Base-by-base conservation (phyloP, 805 yeast species). In the Kazachstania kunashirensis region DNA sequence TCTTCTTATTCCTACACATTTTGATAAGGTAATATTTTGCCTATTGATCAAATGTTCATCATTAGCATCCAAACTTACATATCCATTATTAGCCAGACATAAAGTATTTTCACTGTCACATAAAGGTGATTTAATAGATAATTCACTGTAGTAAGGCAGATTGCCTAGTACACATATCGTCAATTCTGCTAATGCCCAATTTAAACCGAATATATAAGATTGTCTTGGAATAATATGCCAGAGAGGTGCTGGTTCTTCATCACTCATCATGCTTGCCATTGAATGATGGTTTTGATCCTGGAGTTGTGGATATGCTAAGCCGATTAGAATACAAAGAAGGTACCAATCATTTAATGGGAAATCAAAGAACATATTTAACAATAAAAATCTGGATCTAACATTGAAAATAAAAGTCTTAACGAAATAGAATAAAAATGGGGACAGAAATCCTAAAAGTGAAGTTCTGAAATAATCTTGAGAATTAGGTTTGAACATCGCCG, bases 141-240 rank as follows among this genome's bases (percentile, higher is more conserved):
- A 29, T 29, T 57, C 62, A 39, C 49, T 53, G 33, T 46, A 59
- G 30, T 38, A 40, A 26, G 50, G 48, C 20, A 57, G 27, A 30
- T 52, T 52, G 11, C 46, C 50, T 6, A 50, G 21, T 2, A 57
- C 40, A 23, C 59, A 43, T 12, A 55, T 43, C 18, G 54, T 35
- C 3, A 60, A 43, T 34, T 64, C 68, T 27, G 55, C 53, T 9
- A 62, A 26, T 23, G 63, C 52, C 59, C 65, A 63, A 2, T 53
- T 51, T 10, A 60, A 43, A 3, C 68, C 70, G 41, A 63, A 65
- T 6, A 64, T 39, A 36, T 52, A 65, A 2, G 63, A 55, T 44
- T 65, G 67, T 31, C 62, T 53, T 29, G 63, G 66, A 3, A 62
- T 60, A n/a, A 66, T 51, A 33, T 64, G 66, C 66, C 68, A 66